These are phyloP conservation scores for Stachybotrys chartarum DNA, from an alignment of 2,329 filamentous ascomycete species.

Conservation along the genomic window DNA sequence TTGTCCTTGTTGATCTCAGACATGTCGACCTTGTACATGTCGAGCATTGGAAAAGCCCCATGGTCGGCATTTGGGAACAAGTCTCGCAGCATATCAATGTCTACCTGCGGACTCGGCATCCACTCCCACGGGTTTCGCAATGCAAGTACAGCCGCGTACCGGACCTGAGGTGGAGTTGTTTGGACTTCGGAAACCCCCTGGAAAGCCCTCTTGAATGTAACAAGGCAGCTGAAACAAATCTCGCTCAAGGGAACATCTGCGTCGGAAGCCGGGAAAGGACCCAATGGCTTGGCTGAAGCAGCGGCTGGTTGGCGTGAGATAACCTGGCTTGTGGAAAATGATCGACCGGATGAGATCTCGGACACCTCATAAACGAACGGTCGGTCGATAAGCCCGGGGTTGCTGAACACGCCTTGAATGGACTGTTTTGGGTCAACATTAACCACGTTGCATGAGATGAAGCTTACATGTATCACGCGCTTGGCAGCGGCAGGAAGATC, in stretches of 20 bases:
- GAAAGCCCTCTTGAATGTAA: constrained; percentile 42
- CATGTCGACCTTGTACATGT: constrained; percentile 51
- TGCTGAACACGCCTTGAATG: constrained; percentile 49
- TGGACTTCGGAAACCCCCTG: constrained; percentile 29
- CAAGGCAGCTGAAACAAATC: constrained; percentile 42
- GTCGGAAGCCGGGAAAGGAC: constrained; percentile 32
- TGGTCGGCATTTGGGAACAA: constrained; percentile 27
- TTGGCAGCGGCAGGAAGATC: constrained; percentile 5
- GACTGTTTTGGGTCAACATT: constrained; percentile 27
- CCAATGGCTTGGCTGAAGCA: constrained; percentile 26
- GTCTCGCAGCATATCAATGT: constrained; percentile 32
- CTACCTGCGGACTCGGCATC: constrained; percentile 36
- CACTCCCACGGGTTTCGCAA: constrained; percentile 30
- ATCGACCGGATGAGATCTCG: constrained; percentile 34
- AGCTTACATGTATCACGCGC: constrained; percentile 30
- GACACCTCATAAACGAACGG: constrained; percentile 47
- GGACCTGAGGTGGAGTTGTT: constrained; percentile 27
- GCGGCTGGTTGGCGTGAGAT: constrained; percentile 38
- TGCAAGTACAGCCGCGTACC: constrained; percentile 33
- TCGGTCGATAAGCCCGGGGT: constrained; percentile 36
- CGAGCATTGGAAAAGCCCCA: constrained; percentile 40
- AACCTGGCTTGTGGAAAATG: constrained; percentile 42
- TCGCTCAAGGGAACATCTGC: constrained; percentile 28
- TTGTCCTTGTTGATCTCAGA: constrained; percentile 32
- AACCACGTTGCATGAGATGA: neutral